A percentile compares a stretch with the other conserved stretches of the same genome.
Evolutionary conservation across 2,329 filamentous ascomycete species (phyloP).

Genomic region (Orbilia quercus): DNA sequence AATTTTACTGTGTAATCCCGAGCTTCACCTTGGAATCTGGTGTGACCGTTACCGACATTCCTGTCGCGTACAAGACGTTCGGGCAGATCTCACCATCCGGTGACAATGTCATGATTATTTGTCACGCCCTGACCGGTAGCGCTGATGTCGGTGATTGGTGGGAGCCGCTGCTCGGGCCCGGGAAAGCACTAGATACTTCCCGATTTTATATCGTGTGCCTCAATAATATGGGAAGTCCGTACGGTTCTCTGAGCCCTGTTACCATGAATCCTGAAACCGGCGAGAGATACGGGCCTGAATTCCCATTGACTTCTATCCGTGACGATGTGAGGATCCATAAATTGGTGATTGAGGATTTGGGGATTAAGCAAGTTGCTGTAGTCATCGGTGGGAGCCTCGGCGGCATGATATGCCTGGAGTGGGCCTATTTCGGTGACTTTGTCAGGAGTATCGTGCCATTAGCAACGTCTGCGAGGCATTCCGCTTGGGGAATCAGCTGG

Average conservation of each 20-base stretch:
- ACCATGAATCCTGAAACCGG: conserved; percentile 81
- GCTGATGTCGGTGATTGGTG: conserved; percentile 89
- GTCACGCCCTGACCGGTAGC: conserved; percentile 85
- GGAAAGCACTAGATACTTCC: conserved; percentile 81
- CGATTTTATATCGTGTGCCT: conserved; percentile 87
- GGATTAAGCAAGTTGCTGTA: conserved; percentile 79
- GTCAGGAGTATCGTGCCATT: conserved; percentile 84
- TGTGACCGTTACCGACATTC: conserved; percentile 80
- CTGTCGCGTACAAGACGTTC: conserved; percentile 75
- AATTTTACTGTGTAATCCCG: conserved; percentile 87
- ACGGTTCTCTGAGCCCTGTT: conserved; percentile 86
- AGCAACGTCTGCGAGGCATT: conserved; percentile 84
- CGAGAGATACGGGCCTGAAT: conserved; percentile 91
- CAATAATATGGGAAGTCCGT: conserved; percentile 86
- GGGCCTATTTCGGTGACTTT: conserved; percentile 89
- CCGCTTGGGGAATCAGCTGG: conserved; percentile 92
- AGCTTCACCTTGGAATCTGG: conserved; percentile 94
- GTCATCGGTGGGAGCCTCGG: conserved; percentile 87
- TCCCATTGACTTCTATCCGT: conserved; percentile 91
- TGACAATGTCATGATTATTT: conserved; percentile 79
- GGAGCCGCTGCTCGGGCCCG: conserved; percentile 81
- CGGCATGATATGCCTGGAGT: conserved; percentile 90
- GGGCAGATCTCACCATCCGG: conserved; percentile 71
- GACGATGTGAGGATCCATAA: conserved; percentile 93
- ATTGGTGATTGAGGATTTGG: conserved; percentile 80